Evolutionary conservation across 129 eudicot genomes (phyloP), one percentile per base, ranked within the genome.

Genomic region (Arctium lappa): DNA sequence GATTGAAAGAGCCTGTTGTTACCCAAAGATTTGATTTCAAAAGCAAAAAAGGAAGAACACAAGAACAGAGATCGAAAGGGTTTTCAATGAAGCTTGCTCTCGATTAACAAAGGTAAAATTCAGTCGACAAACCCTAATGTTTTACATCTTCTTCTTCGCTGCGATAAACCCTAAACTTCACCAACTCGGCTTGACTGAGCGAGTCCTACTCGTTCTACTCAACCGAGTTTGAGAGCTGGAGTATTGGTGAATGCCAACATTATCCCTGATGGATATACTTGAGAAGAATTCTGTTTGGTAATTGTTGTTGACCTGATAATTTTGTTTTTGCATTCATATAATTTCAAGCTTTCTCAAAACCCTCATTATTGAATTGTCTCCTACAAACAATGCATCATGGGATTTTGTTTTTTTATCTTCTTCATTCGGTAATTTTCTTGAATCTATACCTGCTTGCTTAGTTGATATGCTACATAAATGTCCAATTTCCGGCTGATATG

Each of bases 1-100:
- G 83, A 84, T 78, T 84, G 83, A 84, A 84, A 78, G 85, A 82
- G 87, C 70, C 65, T 69, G 70, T 84, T 77, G 68, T 56, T 70
- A 71, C 87, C 83, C 69, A 72, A 84, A 60, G 60, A 78, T 78
- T 78, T 78, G 79, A 78, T 84, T 84, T 44, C 79, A 84, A 84
- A 84, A 84, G 69, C 53, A 32, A 78, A 84, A 60, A 78, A 56
- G 75, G 60, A 70, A 37, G 27, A 69, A 27, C 82, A 38, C 40
- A 72, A 60, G 15, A 37, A 30, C 29, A 82, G 42, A 76, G 81
- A 83, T 70, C 77, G 81, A 12, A 69, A 76, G 81, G 86, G 81
- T 36, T 76, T 83, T 50, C 34, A 79, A 83, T 76, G 82, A 82
- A 82, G 69, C 77, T 34, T 82, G 53, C 71, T 75, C 42, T 83